Evolutionary conservation across 2,329 filamentous ascomycete species (phyloP), one percentile per base, ranked within the genome.

Genomic region (Cladophialophora immunda): DNA sequence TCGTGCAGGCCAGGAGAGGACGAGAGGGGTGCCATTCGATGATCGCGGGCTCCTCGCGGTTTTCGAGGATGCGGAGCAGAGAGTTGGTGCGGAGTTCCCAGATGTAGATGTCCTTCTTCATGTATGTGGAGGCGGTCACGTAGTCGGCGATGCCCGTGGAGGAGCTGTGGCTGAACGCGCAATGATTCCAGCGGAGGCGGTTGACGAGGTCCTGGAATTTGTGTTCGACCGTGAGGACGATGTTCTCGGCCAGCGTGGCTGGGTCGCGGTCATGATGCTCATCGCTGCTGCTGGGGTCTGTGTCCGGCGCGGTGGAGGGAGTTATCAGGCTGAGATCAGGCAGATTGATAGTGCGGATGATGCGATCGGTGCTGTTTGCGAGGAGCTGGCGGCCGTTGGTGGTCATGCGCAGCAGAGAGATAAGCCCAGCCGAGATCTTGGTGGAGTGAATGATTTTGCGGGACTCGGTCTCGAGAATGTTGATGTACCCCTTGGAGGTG

Each of bases 121-220:
- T 98, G 78, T 93, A 97, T 1, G 95, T 98, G 29, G 93, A 97
- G 0, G 96, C 95, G 27, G 93, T 93, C 47, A 99, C 93, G 76
- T 98, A 98, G 79, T 99, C 95, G 38, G 70, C 71, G 25, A 68
- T 63, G 8, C 66, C 64, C 2, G 68, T 67, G 8, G 70, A 58
- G 13, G 70, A 67, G 15, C 64, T 68, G 53, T 72, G 71, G 75
- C 93, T 97, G 78, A 99, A 98, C 0, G 94, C 93, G 66, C 97
- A 94, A 75, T 97, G 93, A 75, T 98, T 99, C 95, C 95, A 99
- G 6, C 92, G 93, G 13, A 98, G 82, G 53, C 92, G 89, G 76
- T 99, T 98, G 58, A 99, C 95, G 3, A 98, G 91, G 76, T 99
- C 96, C 78, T 98, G 94, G 74, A 98, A 99, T 76, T 97, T 98